phyloP scores from a whole-genome alignment of 768 basidiomycete genomes.

The Hygrocybe punicea region DNA sequence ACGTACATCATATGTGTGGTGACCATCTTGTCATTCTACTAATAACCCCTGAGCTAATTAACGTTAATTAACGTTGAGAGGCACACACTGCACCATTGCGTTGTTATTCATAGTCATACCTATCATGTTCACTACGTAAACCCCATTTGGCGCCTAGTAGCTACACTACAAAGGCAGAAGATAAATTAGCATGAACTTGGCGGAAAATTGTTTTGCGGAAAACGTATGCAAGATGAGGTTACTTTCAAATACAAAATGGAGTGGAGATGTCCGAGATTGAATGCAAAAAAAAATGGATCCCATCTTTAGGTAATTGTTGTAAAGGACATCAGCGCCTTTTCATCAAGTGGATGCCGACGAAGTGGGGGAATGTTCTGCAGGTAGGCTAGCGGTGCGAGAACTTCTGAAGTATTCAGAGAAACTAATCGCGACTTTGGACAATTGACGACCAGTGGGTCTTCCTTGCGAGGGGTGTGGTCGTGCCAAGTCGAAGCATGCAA shows the following conservation, averaged over 20 bases:
- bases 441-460: not conserved
- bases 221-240: not conserved
- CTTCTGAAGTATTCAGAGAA: constrained; percentile 15
- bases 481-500: constrained; percentile 3
- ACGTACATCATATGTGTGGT: too few species aligned
- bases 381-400: constrained; percentile 62
- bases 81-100: too few species aligned
- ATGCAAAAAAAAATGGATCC: too few species aligned
- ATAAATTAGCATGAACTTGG: too few species aligned
- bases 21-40: too few species aligned
- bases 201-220: not conserved
- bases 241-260: not conserved
- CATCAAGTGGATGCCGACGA: constrained; percentile 67
- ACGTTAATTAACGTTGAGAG: too few species aligned
- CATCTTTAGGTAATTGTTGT: constrained; percentile 20
- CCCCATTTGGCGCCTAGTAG: too few species aligned
- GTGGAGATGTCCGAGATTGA: not conserved
- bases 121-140: too few species aligned
- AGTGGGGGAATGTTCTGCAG: constrained; percentile 57
- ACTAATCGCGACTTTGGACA: not conserved
- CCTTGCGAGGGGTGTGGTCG: not conserved
- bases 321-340: constrained; percentile 65
- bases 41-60: too few species aligned
- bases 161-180: too few species aligned
- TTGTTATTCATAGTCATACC: too few species aligned